Evolutionary conservation across 805 yeast species (phyloP), one percentile per base, ranked within the genome.

Genomic region (Barnettozyma pratensis): DNA sequence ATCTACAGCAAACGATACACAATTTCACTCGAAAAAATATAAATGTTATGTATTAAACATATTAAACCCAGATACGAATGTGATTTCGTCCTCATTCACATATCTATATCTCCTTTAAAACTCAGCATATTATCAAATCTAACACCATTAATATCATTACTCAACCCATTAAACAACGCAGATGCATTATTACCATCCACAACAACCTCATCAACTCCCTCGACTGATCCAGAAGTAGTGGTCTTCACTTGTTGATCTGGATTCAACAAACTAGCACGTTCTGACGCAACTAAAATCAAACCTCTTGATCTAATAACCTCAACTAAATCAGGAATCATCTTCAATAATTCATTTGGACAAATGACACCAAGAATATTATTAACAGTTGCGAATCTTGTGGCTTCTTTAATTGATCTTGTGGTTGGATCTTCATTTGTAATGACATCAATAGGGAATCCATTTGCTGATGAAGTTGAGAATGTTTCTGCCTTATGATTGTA

Each of bases 331-430:
- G 96, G 95, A 40, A 89, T 90, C 30, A 90, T 69, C 37, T 75
- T 70, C 48, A 92, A 69, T 47, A 94, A 62, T 48, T 83, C 83
- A 29, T 80, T 76, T 0, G 96, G 89, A 26, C 88, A 79, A 27
- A 89, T 81, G 9, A 94, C 64, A 14, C 99, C 99, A 54, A 94
- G 73, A 46, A 94, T 71, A 61, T 94, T 94, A 62, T 94, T 94
- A 49, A 77, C 74, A 4, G 83, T 75, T 0, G 97, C 91, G 63
- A 88, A 90, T 45, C 76, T 76, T 1, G 90, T 80, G 2, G 95
- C 96, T 55, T 88, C 89, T 58, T 87, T 87, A 45, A 92, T 74
- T 1, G 94, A 83, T 53, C 90, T 70, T 6, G 85, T 77, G 65
- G 71, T 71, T 67, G 64, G 60, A 45, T 75, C 78, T 49, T 64